Conservation (phyloP, 495 filamentous ascomycete genomes). For the Xylaria venustula region DNA sequence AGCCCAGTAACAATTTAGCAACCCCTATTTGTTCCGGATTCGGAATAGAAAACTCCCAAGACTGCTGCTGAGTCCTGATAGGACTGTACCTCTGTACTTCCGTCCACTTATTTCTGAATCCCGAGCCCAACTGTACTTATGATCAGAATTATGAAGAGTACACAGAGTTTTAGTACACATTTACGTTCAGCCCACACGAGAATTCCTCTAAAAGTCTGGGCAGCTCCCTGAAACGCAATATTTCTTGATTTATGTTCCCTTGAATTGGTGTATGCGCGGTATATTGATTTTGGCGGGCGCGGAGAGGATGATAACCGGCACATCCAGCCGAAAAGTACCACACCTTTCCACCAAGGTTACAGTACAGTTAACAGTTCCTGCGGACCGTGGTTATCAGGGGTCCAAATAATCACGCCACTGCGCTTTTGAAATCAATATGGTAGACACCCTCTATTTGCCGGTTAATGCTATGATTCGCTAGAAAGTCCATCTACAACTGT, state of each 20-base stretch:
- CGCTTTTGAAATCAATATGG: not conserved
- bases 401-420: not conserved
- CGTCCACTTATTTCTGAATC: not conserved
- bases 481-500: too few species aligned
- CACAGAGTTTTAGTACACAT: not conserved
- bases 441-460: not conserved
- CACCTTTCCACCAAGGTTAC: not conserved
- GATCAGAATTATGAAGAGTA: too few species aligned
- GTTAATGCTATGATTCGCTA: not conserved
- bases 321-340: not conserved
- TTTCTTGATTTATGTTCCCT: not conserved
- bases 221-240: too few species aligned
- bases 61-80: not conserved
- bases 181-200: not conserved
- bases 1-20: not conserved
- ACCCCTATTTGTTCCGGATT: constrained; percentile 3
- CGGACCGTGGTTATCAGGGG: not conserved
- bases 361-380: not conserved
- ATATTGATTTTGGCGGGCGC: too few species aligned
- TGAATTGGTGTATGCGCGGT: too few species aligned
- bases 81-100: not conserved
- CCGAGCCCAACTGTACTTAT: too few species aligned
- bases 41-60: not conserved
- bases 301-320: not conserved
- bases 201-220: not conserved